These are phyloP conservation scores for Polytrichum formosum DNA, from an alignment of 225 moss, liverwort and hornwort species.

Conservation along the genomic window DNA sequence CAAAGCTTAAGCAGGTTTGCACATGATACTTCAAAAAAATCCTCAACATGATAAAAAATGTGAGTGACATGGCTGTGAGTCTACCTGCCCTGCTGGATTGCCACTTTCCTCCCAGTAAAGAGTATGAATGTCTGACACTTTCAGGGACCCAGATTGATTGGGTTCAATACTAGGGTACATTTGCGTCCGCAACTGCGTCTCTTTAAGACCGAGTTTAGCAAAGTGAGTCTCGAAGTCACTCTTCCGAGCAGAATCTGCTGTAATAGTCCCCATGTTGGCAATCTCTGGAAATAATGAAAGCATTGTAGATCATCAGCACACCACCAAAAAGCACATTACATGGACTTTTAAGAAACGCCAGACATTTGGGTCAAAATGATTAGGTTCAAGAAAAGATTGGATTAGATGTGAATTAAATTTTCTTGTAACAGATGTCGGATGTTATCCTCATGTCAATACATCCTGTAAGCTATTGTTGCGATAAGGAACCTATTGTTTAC, in stretches of 20 bases:
- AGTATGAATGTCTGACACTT: constrained; percentile 73
- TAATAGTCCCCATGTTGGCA: constrained; percentile 23
- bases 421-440: no score
- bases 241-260: constrained; percentile 12
- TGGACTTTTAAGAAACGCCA: no score
- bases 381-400: no score
- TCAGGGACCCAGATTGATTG: constrained; percentile 49
- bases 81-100: constrained; percentile 67
- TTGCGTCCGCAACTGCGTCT: constrained; percentile 29
- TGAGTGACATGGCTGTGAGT: neutral
- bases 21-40: neutral
- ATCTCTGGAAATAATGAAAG: constrained; percentile 19
- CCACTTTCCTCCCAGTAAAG: constrained; percentile 98
- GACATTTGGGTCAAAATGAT: no score
- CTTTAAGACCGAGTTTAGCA: constrained; percentile 26
- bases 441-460: no score
- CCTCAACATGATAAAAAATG: no score
- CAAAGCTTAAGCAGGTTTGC: constrained; percentile 2
- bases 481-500: no score
- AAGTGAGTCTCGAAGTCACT: constrained; percentile 28
- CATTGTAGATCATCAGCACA: no score
- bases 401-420: no score
- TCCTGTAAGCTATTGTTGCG: no score
- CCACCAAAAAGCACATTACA: no score
- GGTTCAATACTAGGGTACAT: constrained; percentile 56